Base-by-base conservation (phyloP, 1,284 basidiomycete species). In the Cryptococcus jaspeensis region DNA sequence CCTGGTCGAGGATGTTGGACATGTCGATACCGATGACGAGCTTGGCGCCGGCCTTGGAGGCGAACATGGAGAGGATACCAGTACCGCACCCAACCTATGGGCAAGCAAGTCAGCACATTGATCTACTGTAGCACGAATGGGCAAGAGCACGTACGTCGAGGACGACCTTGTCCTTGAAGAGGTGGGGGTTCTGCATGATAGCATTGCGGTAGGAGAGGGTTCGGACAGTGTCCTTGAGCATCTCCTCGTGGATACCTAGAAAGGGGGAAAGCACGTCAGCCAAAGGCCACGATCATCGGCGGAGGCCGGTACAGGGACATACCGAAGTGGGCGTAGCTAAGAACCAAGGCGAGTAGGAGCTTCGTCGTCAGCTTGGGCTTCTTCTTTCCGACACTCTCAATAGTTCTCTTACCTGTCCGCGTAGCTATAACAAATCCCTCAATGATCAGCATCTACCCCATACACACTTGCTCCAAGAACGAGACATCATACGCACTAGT, bases 1-100 rank as follows among this genome's bases (percentile, higher is more conserved):
- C 96, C 82, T 99, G 94, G 81, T 98, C 95, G 74, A 98, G 90
- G 80, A 99, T 99, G 81, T 99, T 98, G 64, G 92, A 97, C 96
- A 99, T 99, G 80, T 99, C 96, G 77, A 99, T 95, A 59, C 92
- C 94, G 65, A 95, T 92, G 67, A 99, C 96, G 68, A 91, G 92
- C 72, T 89, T 88, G 48, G 96, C 96, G 43, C 96, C 96, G 32
- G 96, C 96, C 79, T 91, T 94, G 53, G 95, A 93, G 50, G 96
- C 96, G 72, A 99, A 99, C 94, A 99, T 97, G 70, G 90, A 62
- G 45, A 99, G 82, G 65, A 99, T 99, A 60, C 96, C 96, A 8
- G 96, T 99, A 47, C 96, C 96, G 73, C 96, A 99, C 43, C 96
- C 96, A 64, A 99, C 77, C 77, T 78, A 23, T 5, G 39, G 9